Percentiles rank a stretch among this genome's conserved stretches.
These are phyloP conservation scores for Skeletonema menzelii DNA, from an alignment of 108 stramenopile species.

Conservation along the genomic window DNA sequence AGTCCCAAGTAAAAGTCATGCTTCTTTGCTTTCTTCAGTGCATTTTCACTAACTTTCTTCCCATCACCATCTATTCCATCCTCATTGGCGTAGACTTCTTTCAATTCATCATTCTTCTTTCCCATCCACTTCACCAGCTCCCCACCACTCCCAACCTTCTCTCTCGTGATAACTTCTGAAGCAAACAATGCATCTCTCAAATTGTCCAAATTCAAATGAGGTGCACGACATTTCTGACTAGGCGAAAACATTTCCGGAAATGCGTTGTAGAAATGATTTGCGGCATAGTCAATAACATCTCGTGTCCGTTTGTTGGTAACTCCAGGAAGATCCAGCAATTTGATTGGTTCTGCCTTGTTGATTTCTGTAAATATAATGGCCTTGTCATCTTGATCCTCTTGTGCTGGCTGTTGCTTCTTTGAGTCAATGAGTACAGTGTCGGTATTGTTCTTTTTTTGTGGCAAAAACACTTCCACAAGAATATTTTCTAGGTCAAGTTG, in stretches of 20 bases:
- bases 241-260: constrained; percentile 87
- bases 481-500: constrained; percentile 64
- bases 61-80: neutral
- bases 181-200: constrained; percentile 85
- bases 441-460: neutral
- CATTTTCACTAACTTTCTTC: constrained; percentile 35
- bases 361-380: constrained; percentile 81
- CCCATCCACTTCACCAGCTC: constrained; percentile 60
- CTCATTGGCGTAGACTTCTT: constrained; percentile 17
- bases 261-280: constrained; percentile 42
- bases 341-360: constrained; percentile 87
- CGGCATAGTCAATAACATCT: constrained; percentile 64
- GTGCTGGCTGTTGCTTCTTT: neutral
- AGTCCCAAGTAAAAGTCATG: constrained; percentile 83
- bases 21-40: constrained; percentile 70
- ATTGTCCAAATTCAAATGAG: constrained; percentile 88
- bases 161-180: constrained; percentile 58
- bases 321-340: constrained; percentile 78
- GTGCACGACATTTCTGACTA: constrained; percentile 72
- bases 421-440: neutral
- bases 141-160: constrained; percentile 49
- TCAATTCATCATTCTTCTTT: constrained; percentile 56
- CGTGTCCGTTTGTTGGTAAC: constrained; percentile 56
- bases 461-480: constrained; percentile 79
- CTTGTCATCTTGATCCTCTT: constrained; percentile 46